phyloP scores from a whole-genome alignment of 495 filamentous ascomycete species.

The Penicillium simplicissimum region DNA sequence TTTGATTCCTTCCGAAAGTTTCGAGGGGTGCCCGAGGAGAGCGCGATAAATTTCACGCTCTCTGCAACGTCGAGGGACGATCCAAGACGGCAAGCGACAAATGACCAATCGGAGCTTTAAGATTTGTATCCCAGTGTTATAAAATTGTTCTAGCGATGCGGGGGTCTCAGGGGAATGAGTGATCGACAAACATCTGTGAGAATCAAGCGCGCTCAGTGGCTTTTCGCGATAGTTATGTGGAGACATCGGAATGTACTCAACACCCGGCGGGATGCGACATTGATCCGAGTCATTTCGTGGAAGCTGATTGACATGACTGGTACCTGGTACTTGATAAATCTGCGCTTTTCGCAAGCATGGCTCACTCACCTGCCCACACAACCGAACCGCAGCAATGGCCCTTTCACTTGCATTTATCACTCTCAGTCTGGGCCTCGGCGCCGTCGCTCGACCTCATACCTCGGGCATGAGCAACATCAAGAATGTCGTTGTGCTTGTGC shows the following conservation, averaged over 20 bases:
- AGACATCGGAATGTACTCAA: not conserved
- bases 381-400: not conserved
- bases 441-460: slow-evolving; percentile 9
- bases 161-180: not conserved
- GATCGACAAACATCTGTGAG: not conserved
- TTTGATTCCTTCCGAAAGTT: too few species aligned
- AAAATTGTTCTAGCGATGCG: not conserved
- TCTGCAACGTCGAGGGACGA: not conserved
- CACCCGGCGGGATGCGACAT: not conserved
- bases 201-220: not conserved
- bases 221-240: not conserved
- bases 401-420: not conserved
- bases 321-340: not conserved
- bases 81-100: not conserved
- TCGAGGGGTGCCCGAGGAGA: too few species aligned
- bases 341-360: not conserved
- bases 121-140: not conserved
- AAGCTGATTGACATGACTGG: not conserved
- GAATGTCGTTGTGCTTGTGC: slow-evolving; percentile 46
- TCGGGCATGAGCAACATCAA: slow-evolving; percentile 39
- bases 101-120: not conserved
- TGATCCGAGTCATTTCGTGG: not conserved
- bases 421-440: slow-evolving; percentile 15
- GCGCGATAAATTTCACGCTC: too few species aligned
- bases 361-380: not conserved